These are phyloP conservation scores for Fraxinus paxiana DNA, from an alignment of 305 asterid genomes.

Conservation along the genomic window DNA sequence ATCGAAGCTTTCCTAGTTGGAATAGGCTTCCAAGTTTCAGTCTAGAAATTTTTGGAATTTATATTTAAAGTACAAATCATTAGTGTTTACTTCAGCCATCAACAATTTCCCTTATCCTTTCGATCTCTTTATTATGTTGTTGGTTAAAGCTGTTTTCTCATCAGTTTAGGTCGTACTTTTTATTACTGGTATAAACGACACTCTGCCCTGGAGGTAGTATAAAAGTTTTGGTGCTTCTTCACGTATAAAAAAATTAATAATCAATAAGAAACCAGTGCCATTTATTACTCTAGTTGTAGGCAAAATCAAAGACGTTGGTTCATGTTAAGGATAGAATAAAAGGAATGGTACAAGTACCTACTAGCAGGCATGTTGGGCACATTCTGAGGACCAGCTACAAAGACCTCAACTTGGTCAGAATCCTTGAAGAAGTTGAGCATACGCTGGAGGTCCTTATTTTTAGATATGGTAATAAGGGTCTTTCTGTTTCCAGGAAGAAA, in stretches of 20 bases:
- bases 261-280: not conserved
- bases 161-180: not conserved
- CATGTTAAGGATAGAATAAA: not conserved
- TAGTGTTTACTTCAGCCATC: not conserved
- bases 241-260: not conserved
- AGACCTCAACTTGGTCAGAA: conserved; percentile 87
- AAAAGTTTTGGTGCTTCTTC: not conserved
- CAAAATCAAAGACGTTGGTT: not conserved
- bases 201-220: not conserved
- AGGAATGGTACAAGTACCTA: conserved; percentile 45
- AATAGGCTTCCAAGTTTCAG: not conserved
- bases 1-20: not conserved
- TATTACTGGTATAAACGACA: not conserved
- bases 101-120: not conserved
- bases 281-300: not conserved
- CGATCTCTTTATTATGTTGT: not conserved
- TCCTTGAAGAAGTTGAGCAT: conserved; percentile 88
- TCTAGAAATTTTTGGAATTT: not conserved
- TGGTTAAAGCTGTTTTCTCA: not conserved
- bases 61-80: not conserved
- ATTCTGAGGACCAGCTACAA: conserved; percentile 56
- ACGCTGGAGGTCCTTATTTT: conserved; percentile 88
- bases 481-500: conserved; percentile 87
- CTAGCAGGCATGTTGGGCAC: conserved; percentile 71
- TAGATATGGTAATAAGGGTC: conserved; percentile 81